These are phyloP conservation scores for Candida insectalens DNA, from an alignment of 805 yeast genomes.

Conservation along the genomic window DNA sequence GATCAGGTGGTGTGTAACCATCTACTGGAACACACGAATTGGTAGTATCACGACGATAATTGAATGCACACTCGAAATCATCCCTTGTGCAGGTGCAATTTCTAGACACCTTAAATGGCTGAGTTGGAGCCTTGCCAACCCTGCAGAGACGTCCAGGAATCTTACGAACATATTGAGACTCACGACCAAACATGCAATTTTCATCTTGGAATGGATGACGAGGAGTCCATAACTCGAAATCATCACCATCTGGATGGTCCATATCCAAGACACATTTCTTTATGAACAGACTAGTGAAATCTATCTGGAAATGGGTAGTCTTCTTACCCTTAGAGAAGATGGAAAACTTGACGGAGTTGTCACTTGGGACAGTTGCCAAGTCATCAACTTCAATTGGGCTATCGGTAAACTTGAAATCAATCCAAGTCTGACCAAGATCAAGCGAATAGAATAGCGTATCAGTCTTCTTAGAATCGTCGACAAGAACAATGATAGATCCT, in stretches of 20 bases:
- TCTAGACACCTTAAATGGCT: conserved; percentile 45
- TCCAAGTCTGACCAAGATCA: conserved; percentile 70
- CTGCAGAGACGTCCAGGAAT: conserved; percentile 59
- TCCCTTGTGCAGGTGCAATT: conserved; percentile 76
- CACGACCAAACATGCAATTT: conserved; percentile 62
- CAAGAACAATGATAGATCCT: conserved; percentile 45
- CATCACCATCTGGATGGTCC: conserved; percentile 35
- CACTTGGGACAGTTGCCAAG: conserved; percentile 79
- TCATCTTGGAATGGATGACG: conserved; percentile 40
- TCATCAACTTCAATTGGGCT: conserved; percentile 53
- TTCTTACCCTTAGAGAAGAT: conserved; percentile 44
- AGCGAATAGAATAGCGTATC: conserved; percentile 37
- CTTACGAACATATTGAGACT: conserved; percentile 48
- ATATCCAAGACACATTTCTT: conserved; percentile 42
- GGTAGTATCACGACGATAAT: conserved; percentile 54
- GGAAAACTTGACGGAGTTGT: conserved; percentile 68
- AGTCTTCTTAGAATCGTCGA: conserved; percentile 24
- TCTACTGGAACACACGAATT: conserved; percentile 72
- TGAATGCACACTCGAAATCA: conserved; percentile 89
- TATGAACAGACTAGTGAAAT: conserved; percentile 39
- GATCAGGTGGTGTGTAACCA: conserved; percentile 61
- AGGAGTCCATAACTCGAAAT: conserved; percentile 56
- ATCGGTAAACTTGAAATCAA: conserved; percentile 40
- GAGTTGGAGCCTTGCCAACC: conserved; percentile 44
- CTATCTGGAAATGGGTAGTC: conserved; percentile 45